These are phyloP conservation scores for Fraxinus americana DNA, from an alignment of 257 asterid genomes.

Conservation along the genomic window DNA sequence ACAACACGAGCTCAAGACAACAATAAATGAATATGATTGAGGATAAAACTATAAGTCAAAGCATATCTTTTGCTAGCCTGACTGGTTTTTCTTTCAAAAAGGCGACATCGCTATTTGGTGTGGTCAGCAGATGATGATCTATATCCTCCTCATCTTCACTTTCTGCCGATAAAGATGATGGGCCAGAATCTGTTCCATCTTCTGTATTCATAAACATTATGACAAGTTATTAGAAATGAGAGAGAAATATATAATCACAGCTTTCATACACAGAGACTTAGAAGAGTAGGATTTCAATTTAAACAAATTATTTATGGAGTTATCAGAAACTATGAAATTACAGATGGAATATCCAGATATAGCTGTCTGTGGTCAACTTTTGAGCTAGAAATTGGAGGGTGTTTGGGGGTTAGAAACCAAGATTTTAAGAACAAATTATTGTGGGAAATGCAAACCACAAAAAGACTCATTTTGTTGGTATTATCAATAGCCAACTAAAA, in stretches of 20 bases:
- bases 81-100: constrained; percentile 80
- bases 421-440: not conserved
- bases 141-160: constrained; percentile 54
- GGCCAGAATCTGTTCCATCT: constrained; percentile 50
- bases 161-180: constrained; percentile 49
- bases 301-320: not conserved
- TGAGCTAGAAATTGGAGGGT: not conserved
- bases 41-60: constrained; percentile 34
- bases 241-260: not conserved
- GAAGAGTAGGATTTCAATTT: not conserved
- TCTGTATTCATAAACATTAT: constrained; percentile 37
- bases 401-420: not conserved
- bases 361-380: too few species aligned
- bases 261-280: not conserved
- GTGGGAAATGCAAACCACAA: not conserved
- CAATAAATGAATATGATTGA: not conserved
- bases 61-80: constrained; percentile 68
- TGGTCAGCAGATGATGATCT: constrained; percentile 68
- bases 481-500: not conserved
- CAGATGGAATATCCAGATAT: not conserved
- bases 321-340: not conserved
- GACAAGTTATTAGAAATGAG: not conserved
- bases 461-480: too few species aligned
- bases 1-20: constrained; percentile 21
- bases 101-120: constrained; percentile 64